A percentile compares a stretch with the other conserved stretches of the same genome.
Conservation (phyloP, 306 rosid genomes). For the Lotus japonicus region DNA sequence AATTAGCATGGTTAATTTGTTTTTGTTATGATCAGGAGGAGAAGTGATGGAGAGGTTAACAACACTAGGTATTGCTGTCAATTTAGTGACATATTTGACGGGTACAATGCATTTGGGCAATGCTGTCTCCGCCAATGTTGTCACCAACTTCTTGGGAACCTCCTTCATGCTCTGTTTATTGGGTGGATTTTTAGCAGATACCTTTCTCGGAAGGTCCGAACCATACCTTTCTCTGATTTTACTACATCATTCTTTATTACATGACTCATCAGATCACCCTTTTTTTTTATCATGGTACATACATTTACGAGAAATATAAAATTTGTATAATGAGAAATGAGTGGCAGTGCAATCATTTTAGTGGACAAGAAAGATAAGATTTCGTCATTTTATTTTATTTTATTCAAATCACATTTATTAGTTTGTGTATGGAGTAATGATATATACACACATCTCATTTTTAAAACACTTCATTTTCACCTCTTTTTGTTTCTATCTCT, state of each 20-base stretch:
- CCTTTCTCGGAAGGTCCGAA: slow-evolving; percentile 79
- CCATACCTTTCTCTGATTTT: no score
- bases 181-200: slow-evolving; percentile 85
- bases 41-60: slow-evolving; percentile 82
- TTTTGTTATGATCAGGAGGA: slow-evolving; percentile 38
- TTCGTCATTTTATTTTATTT: neutral
- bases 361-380: neutral
- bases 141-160: slow-evolving; percentile 85
- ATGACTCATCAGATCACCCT: no score
- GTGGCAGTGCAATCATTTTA: no score
- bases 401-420: neutral
- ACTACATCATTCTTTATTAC: no score
- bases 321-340: no score
- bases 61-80: slow-evolving; percentile 83
- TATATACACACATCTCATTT: no score
- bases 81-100: slow-evolving; percentile 77
- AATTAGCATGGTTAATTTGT: no score
- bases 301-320: no score
- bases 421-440: no score
- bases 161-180: slow-evolving; percentile 88
- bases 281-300: no score
- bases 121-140: slow-evolving; percentile 76
- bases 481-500: no score
- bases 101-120: slow-evolving; percentile 88
- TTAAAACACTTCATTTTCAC: no score